Conservation (phyloP, 192 early-diverging fungal species). For the Coemansia sp. region DNA sequence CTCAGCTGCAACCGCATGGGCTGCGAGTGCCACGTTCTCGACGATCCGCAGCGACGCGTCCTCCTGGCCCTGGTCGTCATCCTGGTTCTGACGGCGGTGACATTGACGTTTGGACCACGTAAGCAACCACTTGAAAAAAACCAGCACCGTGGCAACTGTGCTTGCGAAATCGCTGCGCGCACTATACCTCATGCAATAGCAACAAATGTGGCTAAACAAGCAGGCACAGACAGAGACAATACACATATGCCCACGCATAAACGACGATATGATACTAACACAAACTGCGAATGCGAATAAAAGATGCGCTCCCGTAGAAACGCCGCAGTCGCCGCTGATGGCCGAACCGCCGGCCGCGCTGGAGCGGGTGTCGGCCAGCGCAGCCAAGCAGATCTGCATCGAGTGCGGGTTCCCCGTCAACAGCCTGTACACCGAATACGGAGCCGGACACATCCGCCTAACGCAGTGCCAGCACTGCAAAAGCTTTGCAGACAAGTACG, state of each 20-base stretch:
- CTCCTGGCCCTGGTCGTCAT: conserved; percentile 31
- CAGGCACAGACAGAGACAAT: too few species aligned
- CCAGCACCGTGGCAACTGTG: neutral
- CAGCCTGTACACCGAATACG: conserved; percentile 77
- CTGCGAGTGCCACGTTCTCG: conserved; percentile 50
- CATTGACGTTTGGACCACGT: conserved; percentile 43
- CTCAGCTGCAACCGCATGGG: conserved; percentile 52
- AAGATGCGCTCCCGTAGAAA: too few species aligned
- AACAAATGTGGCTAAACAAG: too few species aligned
- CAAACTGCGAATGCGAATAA: too few species aligned
- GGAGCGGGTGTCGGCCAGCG: conserved; percentile 9
- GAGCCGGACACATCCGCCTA: conserved; percentile 76
- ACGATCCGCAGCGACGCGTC: conserved; percentile 31
- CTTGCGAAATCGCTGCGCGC: too few species aligned
- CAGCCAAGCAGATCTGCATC: conserved; percentile 55
- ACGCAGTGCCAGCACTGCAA: conserved; percentile 76
- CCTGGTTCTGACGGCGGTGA: conserved; percentile 24
- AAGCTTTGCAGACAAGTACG: conserved; percentile 87
- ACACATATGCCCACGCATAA: too few species aligned
- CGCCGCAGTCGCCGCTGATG: conserved; percentile 45
- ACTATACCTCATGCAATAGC: too few species aligned
- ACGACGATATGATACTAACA: too few species aligned
- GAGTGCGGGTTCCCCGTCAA: conserved; percentile 69
- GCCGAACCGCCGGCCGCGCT: conserved; percentile 18
- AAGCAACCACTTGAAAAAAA: conserved; percentile 8